Conservation (phyloP, 1,284 basidiomycete species). For the Moesziomyces antarcticus region DNA sequence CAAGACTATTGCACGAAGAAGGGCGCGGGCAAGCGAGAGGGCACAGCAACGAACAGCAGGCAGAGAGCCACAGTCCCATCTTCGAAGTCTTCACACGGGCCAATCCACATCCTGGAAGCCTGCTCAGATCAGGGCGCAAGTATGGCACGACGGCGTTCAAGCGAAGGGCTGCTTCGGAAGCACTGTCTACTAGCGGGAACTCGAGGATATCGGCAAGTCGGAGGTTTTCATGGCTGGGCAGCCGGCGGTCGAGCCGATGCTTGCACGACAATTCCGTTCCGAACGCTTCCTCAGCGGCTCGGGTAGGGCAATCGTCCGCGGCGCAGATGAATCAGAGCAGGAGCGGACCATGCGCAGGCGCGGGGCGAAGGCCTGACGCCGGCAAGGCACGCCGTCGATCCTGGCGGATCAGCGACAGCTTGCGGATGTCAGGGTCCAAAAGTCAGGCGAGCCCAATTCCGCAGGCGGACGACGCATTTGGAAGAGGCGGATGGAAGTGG, state of each 20-base stretch:
- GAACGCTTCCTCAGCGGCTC: neutral
- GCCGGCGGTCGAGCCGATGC: neutral
- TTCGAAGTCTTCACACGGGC: too few species aligned
- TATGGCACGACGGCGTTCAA: too few species aligned
- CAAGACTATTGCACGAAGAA: too few species aligned
- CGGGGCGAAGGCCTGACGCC: too few species aligned
- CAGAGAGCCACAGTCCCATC: too few species aligned
- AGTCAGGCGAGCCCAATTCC: constrained; percentile 3
- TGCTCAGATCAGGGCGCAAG: too few species aligned
- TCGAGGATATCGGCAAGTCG: neutral
- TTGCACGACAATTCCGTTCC: neutral
- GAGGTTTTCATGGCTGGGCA: neutral
- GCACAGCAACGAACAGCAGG: too few species aligned
- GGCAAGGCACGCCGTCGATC: constrained; percentile 23
- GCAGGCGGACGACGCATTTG: constrained; percentile 24
- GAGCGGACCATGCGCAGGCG: neutral
- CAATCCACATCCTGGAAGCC: too few species aligned
- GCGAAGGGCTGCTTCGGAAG: neutral
- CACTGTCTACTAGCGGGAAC: too few species aligned
- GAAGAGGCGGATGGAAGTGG: constrained; percentile 8
- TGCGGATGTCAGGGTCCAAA: constrained; percentile 9
- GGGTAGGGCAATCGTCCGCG: too few species aligned
- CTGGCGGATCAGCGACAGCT: neutral
- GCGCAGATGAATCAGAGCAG: neutral
- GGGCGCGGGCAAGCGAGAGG: too few species aligned